Conservation (phyloP, 306 rosid species). For the Carpinus fangiana region DNA sequence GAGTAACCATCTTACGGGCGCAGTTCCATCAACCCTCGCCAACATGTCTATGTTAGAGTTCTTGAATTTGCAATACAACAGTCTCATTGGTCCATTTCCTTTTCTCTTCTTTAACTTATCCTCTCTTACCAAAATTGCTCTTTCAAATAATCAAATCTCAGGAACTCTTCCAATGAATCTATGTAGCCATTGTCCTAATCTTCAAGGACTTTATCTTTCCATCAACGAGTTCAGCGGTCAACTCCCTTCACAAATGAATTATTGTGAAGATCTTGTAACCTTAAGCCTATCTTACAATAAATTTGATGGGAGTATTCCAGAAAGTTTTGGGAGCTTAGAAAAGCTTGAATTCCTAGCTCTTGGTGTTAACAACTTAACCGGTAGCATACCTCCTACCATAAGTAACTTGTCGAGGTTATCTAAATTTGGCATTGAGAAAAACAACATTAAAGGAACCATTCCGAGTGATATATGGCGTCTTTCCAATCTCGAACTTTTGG, state of each 20-base stretch:
- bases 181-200: neutral
- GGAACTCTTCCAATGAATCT: neutral
- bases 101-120: neutral
- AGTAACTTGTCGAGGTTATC: neutral
- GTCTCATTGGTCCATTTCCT: neutral
- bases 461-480: neutral
- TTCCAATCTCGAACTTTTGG: neutral
- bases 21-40: neutral
- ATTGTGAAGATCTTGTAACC: neutral
- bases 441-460: neutral
- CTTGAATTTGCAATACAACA: neutral
- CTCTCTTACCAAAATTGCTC: fast-evolving
- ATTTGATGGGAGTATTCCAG: neutral
- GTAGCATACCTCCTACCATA: neutral
- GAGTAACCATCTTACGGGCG: neutral
- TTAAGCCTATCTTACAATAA: neutral
- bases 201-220: neutral
- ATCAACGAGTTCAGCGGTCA: fast-evolving
- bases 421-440: fast-evolving
- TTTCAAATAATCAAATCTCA: neutral
- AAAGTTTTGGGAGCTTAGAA: neutral
- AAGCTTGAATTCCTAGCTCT: neutral
- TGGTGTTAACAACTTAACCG: neutral
- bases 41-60: neutral
- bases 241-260: neutral